A percentile compares a stretch with the other conserved stretches of the same genome.
These are phyloP conservation scores for Papilionanthe hybrid DNA, from an alignment of 116 monocot species.

Conservation along the genomic window DNA sequence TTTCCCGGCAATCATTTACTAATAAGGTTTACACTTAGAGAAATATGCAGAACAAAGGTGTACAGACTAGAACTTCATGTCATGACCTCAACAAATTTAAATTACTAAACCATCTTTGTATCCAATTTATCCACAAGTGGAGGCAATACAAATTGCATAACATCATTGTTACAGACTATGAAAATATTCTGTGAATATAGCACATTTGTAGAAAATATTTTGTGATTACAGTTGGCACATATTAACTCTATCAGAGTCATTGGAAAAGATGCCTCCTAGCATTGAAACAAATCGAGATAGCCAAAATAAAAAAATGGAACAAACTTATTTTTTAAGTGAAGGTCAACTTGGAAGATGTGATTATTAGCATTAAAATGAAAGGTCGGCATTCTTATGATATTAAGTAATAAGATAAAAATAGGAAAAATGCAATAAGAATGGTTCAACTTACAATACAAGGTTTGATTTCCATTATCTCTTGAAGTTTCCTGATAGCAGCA, in stretches of 20 bases:
- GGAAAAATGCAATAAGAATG: not conserved
- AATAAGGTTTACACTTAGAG: not conserved
- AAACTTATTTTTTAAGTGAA: not conserved
- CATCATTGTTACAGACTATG: not conserved
- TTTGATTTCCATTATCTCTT: constrained; percentile 62
- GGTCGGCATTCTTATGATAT: not conserved
- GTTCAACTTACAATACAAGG: constrained; percentile 75
- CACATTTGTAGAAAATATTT: not conserved
- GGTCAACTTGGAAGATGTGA: not conserved
- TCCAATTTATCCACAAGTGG: not conserved
- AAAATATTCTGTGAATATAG: not conserved
- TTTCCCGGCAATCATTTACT: not conserved
- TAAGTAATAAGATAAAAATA: not conserved
- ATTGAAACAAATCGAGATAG: not conserved
- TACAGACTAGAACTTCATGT: not conserved
- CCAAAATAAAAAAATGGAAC: not conserved
- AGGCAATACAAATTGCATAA: not conserved
- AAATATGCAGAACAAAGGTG: not conserved
- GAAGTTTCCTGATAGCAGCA: constrained; percentile 72
- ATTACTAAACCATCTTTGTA: not conserved
- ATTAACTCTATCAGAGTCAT: not conserved
- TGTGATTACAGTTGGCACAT: not conserved
- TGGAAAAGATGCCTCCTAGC: not conserved
- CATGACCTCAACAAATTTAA: not conserved
- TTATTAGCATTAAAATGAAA: not conserved